Conservation (phyloP, 768 basidiomycete genomes). For the Phylloporus rhodoxanthus region DNA sequence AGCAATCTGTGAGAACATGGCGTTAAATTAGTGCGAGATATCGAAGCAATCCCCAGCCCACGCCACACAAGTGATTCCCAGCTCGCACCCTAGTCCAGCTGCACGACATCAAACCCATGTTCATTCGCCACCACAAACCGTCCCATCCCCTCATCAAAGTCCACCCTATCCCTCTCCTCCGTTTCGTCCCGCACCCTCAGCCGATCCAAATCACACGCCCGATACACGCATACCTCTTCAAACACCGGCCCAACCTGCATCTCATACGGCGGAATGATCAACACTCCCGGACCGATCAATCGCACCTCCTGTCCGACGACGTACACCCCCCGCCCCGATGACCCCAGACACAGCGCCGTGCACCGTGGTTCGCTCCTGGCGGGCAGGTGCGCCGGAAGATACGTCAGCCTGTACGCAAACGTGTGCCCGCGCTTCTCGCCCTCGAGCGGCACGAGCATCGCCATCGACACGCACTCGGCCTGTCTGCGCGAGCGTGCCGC, state of each 20-base stretch:
- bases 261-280: constrained; percentile 24
- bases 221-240: constrained; percentile 6
- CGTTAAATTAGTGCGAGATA: no score
- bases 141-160: constrained; percentile 30
- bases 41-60: background rate
- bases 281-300: constrained; percentile 20
- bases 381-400: constrained; percentile 7
- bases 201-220: background rate
- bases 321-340: constrained; percentile 27
- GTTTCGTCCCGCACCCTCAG: no score
- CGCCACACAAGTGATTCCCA: background rate
- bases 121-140: constrained; percentile 25
- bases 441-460: constrained; percentile 22
- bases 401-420: constrained; percentile 21
- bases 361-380: constrained; percentile 1
- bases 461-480: constrained; percentile 13
- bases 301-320: constrained; percentile 22
- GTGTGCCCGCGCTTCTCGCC: background rate
- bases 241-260: constrained; percentile 28
- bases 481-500: constrained; percentile 16
- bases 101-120: constrained; percentile 24
- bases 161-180: constrained; percentile 17
- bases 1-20: no score
- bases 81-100: constrained; percentile 11
- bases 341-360: constrained; percentile 18